Evolutionary conservation across 768 basidiomycete species (phyloP).

Genomic region (Lactifluus volemus): DNA sequence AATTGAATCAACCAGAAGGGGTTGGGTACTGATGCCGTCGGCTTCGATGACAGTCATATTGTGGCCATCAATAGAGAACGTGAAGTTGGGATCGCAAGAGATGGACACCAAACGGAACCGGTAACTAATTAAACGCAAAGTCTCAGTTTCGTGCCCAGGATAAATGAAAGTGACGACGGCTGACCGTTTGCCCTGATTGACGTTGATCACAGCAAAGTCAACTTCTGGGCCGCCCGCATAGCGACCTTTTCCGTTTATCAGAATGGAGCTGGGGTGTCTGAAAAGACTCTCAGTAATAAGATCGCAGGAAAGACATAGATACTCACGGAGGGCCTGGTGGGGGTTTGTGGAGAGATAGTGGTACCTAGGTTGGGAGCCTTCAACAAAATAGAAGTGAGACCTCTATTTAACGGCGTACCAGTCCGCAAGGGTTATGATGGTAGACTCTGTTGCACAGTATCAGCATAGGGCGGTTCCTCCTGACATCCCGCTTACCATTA

Average conservation of each 20-base stretch:
- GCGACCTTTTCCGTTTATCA: conserved; percentile 21
- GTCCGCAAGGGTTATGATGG: conserved; percentile 25
- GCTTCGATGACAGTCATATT: conserved; percentile 20
- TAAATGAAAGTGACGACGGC: not conserved
- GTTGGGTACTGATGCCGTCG: conserved; percentile 18
- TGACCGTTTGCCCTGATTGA: conserved; percentile 17
- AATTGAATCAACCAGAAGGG: conserved; percentile 17
- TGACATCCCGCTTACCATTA: conserved; percentile 18
- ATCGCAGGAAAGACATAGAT: not conserved
- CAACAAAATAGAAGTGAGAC: not conserved
- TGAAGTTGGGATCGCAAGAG: conserved; percentile 18
- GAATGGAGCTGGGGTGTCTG: conserved; percentile 3
- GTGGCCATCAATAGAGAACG: conserved; percentile 20
- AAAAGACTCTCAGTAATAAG: not conserved
- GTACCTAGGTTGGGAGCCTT: conserved; percentile 2
- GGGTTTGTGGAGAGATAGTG: conserved; percentile 14
- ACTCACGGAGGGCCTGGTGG: not conserved
- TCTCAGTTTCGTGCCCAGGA: not conserved
- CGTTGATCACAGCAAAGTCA: conserved; percentile 15
- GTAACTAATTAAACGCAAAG: not conserved
- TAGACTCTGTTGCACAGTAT: conserved; percentile 15
- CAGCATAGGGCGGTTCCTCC: not conserved
- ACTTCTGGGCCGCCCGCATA: conserved; percentile 12
- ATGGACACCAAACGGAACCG: conserved; percentile 17
- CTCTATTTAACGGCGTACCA: conserved; percentile 18